Conservation (phyloP, 805 yeast species). For the Lipomyces lipofer region DNA sequence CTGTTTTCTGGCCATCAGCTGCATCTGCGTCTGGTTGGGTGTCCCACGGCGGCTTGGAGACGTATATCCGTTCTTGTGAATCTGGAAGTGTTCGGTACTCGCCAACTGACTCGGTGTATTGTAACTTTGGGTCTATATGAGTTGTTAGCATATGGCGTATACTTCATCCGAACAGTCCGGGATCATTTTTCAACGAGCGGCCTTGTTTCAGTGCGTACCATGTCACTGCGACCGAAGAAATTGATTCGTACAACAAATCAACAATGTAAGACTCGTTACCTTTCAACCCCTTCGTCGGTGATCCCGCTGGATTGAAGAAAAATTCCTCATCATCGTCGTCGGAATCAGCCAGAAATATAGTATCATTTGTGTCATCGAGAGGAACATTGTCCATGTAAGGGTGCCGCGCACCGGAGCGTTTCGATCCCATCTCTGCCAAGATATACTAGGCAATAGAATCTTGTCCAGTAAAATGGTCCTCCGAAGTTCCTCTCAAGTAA, state of each 20-base stretch:
- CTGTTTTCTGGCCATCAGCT: neutral
- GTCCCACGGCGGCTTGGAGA: constrained; percentile 25
- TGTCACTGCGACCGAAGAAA: too few species aligned
- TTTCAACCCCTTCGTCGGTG: too few species aligned
- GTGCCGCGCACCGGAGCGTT: constrained; percentile 12
- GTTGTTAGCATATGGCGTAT: too few species aligned
- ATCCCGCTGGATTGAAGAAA: constrained; percentile 13
- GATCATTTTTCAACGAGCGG: too few species aligned
- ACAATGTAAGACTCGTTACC: too few species aligned
- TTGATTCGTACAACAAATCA: too few species aligned
- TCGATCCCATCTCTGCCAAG: neutral
- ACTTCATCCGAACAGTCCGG: too few species aligned
- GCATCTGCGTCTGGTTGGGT: neutral
- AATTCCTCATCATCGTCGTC: constrained; percentile 30
- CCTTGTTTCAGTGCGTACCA: too few species aligned
- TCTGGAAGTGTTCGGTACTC: constrained; percentile 24
- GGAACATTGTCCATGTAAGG: constrained; percentile 29
- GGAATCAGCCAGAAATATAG: constrained; percentile 27
- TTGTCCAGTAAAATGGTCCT: too few species aligned
- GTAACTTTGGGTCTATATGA: too few species aligned
- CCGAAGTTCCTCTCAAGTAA: too few species aligned
- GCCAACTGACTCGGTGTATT: constrained; percentile 25
- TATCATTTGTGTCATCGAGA: constrained; percentile 29
- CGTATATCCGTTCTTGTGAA: constrained; percentile 21
- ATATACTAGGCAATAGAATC: too few species aligned